Evolutionary conservation across 2,329 filamentous ascomycete genomes (phyloP).

Genomic region (Penicillium sp.): DNA sequence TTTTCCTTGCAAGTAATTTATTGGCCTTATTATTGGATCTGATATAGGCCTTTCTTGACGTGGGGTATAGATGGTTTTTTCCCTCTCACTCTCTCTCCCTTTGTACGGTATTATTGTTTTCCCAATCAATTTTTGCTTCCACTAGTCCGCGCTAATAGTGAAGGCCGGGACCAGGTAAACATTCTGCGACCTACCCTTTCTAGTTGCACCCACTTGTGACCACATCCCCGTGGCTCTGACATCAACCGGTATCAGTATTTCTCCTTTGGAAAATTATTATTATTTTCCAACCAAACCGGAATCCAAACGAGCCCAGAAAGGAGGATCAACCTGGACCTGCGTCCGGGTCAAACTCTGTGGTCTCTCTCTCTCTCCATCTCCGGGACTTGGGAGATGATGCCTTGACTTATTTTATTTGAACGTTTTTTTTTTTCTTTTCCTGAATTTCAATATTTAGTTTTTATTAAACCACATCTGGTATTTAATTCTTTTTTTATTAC

Average conservation of each 20-base stretch:
- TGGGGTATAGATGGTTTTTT: neutral
- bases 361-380: conserved; percentile 27
- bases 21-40: conserved; percentile 37
- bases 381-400: conserved; percentile 37
- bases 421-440: conserved; percentile 29
- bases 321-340: conserved; percentile 45
- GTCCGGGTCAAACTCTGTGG: conserved; percentile 42
- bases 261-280: conserved; percentile 17
- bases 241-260: conserved; percentile 36
- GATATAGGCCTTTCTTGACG: conserved; percentile 31
- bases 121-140: conserved; percentile 4
- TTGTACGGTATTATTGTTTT: neutral
- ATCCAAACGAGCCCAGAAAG: conserved; percentile 37
- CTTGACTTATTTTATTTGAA: conserved; percentile 32
- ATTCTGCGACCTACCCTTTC: conserved; percentile 30
- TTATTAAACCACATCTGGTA: conserved; percentile 8
- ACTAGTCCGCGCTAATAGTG: conserved; percentile 13
- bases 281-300: conserved; percentile 31
- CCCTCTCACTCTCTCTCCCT: neutral
- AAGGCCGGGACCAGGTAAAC: conserved; percentile 22
- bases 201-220: conserved; percentile 36
- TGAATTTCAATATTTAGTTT: conserved; percentile 40
- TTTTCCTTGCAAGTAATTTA: conserved; percentile 17
- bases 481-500: conserved; percentile 6
- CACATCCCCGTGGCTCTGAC: conserved; percentile 33